Percentiles rank a stretch among this genome's conserved stretches.
Evolutionary conservation across 1,139 yeast species (phyloP).

Genomic region (Trichomonascaceae sp.): DNA sequence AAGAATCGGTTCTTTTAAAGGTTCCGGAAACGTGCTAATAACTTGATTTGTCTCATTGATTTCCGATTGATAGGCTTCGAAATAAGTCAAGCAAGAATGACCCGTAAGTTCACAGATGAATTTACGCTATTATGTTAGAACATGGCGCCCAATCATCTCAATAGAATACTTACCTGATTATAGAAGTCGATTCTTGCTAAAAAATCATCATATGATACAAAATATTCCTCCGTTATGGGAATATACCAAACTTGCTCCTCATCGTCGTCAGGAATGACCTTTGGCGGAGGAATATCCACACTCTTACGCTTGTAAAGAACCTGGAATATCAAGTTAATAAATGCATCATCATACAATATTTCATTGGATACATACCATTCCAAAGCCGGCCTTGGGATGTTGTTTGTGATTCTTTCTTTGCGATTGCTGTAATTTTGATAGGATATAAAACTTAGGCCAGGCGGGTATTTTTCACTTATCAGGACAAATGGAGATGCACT

Average conservation of each 20-base stretch:
- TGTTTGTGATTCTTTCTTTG: neutral
- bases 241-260: conserved; percentile 55
- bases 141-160: neutral
- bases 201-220: conserved; percentile 66
- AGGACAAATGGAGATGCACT: neutral
- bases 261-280: conserved; percentile 18
- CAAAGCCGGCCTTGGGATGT: neutral
- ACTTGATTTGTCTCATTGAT: conserved; percentile 43
- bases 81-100: conserved; percentile 81
- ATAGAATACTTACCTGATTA: conserved; percentile 20
- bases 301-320: conserved; percentile 33
- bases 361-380: neutral
- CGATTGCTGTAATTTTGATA: too few species aligned
- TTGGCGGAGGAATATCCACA: conserved; percentile 28
- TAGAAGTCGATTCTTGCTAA: conserved; percentile 41
- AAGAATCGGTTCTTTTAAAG: conserved; percentile 83
- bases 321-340: conserved; percentile 11
- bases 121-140: conserved; percentile 43
- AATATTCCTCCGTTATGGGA: conserved; percentile 85
- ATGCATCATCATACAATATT: neutral
- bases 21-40: conserved; percentile 81
- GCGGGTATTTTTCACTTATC: neutral
- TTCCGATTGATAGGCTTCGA: conserved; percentile 82
- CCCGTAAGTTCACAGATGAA: conserved; percentile 97
- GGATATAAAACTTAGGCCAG: neutral